These are phyloP conservation scores for Naumovozyma baii DNA, from an alignment of 805 yeast genomes.

Conservation along the genomic window DNA sequence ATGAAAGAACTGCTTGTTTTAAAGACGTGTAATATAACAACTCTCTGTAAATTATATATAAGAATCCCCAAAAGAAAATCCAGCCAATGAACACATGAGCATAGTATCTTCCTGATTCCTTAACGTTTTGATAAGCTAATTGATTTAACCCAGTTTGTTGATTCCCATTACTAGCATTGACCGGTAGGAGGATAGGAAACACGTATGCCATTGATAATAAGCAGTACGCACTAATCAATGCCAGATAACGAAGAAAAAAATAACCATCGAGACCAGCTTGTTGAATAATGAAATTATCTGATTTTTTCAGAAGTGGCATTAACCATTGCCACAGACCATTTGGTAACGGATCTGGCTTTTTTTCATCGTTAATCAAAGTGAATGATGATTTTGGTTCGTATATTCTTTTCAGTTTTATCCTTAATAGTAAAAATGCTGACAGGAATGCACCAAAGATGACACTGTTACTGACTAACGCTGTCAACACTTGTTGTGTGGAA, in stretches of 20 bases:
- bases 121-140: constrained; percentile 69
- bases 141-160: constrained; percentile 61
- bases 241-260: constrained; percentile 73
- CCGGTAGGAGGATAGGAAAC: constrained; percentile 68
- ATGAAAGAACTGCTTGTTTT: constrained; percentile 66
- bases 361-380: constrained; percentile 47
- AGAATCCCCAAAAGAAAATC: constrained; percentile 60
- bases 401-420: constrained; percentile 63
- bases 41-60: constrained; percentile 76
- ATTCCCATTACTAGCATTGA: constrained; percentile 64
- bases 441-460: constrained; percentile 56
- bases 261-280: constrained; percentile 94
- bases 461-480: constrained; percentile 62
- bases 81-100: constrained; percentile 81
- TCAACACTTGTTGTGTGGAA: constrained; percentile 66
- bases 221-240: constrained; percentile 43
- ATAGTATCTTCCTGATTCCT: constrained; percentile 51
- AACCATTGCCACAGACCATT: constrained; percentile 66
- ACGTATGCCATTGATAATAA: constrained; percentile 45
- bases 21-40: constrained; percentile 65
- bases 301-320: constrained; percentile 47
- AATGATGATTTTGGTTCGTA: constrained; percentile 75
- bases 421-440: constrained; percentile 49
- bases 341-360: constrained; percentile 67
- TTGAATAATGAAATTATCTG: constrained; percentile 66